These are phyloP conservation scores for Daedaleopsis nitida DNA, from an alignment of 768 basidiomycete genomes.

Conservation along the genomic window DNA sequence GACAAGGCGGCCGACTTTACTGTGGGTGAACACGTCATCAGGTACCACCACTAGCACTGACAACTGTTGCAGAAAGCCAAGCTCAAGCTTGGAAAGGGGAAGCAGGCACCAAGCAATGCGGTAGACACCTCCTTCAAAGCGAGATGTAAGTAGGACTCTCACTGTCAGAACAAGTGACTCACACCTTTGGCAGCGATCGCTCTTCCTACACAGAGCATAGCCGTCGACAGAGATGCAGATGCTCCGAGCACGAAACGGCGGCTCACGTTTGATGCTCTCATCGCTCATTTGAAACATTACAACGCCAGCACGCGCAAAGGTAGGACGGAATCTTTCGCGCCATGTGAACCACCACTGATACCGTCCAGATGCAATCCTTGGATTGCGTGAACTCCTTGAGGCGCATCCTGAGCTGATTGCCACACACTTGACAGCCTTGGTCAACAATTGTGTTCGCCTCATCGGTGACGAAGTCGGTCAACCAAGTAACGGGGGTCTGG, in stretches of 20 bases:
- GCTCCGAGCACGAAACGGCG: slow-evolving; percentile 77
- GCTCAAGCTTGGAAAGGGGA: slow-evolving; percentile 95
- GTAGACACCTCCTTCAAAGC: slow-evolving; percentile 97
- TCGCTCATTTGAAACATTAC: slow-evolving; percentile 83
- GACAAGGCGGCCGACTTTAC: slow-evolving; percentile 88
- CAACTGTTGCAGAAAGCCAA: slow-evolving; percentile 76
- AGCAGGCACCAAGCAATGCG: slow-evolving; percentile 77
- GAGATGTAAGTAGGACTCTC: slow-evolving; percentile 61
- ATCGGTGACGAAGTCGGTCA: slow-evolving; percentile 78
- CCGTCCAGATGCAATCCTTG: slow-evolving; percentile 65
- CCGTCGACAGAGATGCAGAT: slow-evolving; percentile 51
- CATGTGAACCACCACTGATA: neutral
- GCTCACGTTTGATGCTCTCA: slow-evolving; percentile 73
- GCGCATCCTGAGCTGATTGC: slow-evolving; percentile 57
- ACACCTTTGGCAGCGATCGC: slow-evolving; percentile 66
- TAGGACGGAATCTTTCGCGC: slow-evolving; percentile 16
- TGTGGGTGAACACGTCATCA: too few species aligned
- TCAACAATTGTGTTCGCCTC: slow-evolving; percentile 66
- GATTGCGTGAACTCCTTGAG: slow-evolving; percentile 72
- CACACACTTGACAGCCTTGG: slow-evolving; percentile 52
- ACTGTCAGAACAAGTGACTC: neutral
- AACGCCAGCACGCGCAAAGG: slow-evolving; percentile 77
- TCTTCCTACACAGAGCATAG: slow-evolving; percentile 83
- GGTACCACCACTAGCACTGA: neutral
- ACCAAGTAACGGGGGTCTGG: neutral